phyloP scores from a whole-genome alignment of 208 protist species.

The Acanthamoeba sp. region DNA sequence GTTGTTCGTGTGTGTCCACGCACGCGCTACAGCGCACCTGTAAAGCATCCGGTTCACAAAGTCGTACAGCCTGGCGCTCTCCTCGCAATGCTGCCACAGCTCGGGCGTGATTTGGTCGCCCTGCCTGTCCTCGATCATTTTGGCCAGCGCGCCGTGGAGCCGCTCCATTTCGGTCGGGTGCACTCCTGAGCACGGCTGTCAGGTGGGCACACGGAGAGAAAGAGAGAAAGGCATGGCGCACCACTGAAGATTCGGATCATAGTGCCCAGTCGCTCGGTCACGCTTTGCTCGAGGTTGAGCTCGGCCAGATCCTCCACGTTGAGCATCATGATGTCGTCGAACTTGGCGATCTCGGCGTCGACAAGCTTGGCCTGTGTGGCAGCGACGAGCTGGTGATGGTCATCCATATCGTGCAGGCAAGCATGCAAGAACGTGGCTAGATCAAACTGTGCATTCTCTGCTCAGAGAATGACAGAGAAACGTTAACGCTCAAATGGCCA shows the following conservation, averaged over 20 bases:
- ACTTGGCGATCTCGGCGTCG: constrained; percentile 35
- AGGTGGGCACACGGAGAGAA: too few relatives aligned
- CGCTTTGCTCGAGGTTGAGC: neutral
- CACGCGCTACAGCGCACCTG: too few relatives aligned
- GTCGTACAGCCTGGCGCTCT: neutral
- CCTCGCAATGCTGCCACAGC: constrained; percentile 44
- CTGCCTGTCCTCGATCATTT: constrained; percentile 16
- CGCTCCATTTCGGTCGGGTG: constrained; percentile 24
- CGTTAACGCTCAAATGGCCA: neutral
- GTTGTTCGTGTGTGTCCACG: too few relatives aligned
- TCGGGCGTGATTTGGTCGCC: constrained; percentile 35
- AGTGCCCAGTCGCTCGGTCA: constrained; percentile 17
- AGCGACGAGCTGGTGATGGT: neutral
- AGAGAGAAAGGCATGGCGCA: neutral
- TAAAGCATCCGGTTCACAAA: neutral
- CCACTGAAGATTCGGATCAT: constrained; percentile 19
- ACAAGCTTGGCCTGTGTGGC: neutral
- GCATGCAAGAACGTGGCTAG: constrained; percentile 29
- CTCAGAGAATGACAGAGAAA: neutral
- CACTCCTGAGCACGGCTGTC: neutral
- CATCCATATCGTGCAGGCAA: constrained; percentile 47
- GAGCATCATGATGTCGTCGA: constrained; percentile 54
- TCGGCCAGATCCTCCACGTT: constrained; percentile 3
- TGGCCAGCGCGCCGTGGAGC: neutral
- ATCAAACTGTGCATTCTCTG: constrained; percentile 34